Conservation (phyloP, 2,329 filamentous ascomycete genomes). For the Fusarium oxysporum region DNA sequence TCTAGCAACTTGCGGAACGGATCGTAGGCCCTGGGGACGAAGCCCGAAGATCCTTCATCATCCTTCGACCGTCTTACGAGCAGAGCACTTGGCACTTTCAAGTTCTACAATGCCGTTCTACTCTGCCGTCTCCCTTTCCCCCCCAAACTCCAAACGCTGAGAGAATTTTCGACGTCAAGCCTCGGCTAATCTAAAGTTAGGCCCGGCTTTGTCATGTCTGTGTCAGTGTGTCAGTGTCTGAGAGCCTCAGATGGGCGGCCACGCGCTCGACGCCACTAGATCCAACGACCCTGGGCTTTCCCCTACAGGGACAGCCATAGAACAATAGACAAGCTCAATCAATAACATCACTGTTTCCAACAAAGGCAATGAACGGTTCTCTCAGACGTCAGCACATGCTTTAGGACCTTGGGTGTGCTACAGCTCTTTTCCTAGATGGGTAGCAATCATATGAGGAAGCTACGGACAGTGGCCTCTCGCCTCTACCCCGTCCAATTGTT, state of each 20-base stretch:
- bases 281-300: conserved; percentile 17
- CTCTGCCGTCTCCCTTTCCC: conserved; percentile 11
- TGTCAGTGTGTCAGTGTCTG: not conserved
- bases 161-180: conserved; percentile 6
- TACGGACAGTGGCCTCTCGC: not conserved
- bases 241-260: conserved; percentile 31
- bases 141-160: not conserved
- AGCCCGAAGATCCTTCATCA: conserved; percentile 27
- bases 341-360: conserved; percentile 15
- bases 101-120: conserved; percentile 8
- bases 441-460: conserved; percentile 25
- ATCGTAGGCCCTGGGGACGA: conserved; percentile 27
- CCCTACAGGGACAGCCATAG: conserved; percentile 1
- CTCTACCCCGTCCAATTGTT: conserved; percentile 10
- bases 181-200: conserved; percentile 23
- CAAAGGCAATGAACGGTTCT: conserved; percentile 14
- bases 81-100: not conserved
- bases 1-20: conserved; percentile 22
- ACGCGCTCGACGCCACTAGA: conserved; percentile 34
- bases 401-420: conserved; percentile 1
- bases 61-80: not conserved
- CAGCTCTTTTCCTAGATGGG: conserved; percentile 35
- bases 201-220: not conserved
- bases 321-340: conserved; percentile 21
- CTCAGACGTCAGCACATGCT: conserved; percentile 9